phyloP scores from a whole-genome alignment of 495 filamentous ascomycete species.

The Geoglossum glabrum region DNA sequence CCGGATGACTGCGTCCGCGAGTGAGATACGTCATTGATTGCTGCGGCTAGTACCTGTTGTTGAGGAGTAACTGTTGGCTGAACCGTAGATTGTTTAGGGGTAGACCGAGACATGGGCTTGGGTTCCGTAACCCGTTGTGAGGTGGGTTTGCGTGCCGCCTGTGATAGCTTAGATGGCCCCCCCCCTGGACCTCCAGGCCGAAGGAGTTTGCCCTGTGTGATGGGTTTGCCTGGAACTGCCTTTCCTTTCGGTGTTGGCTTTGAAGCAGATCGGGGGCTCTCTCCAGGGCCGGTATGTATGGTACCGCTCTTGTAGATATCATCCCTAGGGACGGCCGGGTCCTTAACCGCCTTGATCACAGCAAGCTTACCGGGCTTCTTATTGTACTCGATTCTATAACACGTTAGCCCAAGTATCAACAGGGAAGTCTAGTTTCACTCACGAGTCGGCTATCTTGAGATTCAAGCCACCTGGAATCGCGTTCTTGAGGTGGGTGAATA shows the following conservation, averaged over 20 bases:
- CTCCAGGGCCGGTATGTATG: constrained; percentile 70
- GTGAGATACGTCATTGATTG: constrained; percentile 25
- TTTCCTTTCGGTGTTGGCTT: constrained; percentile 70
- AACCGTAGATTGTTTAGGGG: constrained; percentile 17
- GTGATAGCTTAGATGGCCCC: constrained; percentile 47
- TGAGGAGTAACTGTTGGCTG: constrained; percentile 9
- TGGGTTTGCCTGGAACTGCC: constrained; percentile 66
- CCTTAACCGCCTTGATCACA: constrained; percentile 72
- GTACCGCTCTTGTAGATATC: constrained; percentile 88
- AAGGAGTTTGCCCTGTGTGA: constrained; percentile 76
- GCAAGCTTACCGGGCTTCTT: constrained; percentile 95
- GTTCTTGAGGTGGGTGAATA: constrained; percentile 73
- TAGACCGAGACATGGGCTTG: constrained; percentile 16
- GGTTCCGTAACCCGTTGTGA: constrained; percentile 6
- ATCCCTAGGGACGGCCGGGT: constrained; percentile 43
- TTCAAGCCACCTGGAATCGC: constrained; percentile 59
- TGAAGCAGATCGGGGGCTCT: constrained; percentile 65
- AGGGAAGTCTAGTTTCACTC: constrained; percentile 11
- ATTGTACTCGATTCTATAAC: constrained; percentile 65
- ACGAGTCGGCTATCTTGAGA: constrained; percentile 57
- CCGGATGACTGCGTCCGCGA: constrained; percentile 30
- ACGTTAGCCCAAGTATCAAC: constrained; percentile 12
- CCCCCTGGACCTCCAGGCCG: constrained; percentile 75
- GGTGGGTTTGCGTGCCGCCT: constrained; percentile 26
- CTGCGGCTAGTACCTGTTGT: constrained; percentile 23